Base-by-base conservation (phyloP, 805 yeast species). In the Hanseniaspora lachancei region DNA sequence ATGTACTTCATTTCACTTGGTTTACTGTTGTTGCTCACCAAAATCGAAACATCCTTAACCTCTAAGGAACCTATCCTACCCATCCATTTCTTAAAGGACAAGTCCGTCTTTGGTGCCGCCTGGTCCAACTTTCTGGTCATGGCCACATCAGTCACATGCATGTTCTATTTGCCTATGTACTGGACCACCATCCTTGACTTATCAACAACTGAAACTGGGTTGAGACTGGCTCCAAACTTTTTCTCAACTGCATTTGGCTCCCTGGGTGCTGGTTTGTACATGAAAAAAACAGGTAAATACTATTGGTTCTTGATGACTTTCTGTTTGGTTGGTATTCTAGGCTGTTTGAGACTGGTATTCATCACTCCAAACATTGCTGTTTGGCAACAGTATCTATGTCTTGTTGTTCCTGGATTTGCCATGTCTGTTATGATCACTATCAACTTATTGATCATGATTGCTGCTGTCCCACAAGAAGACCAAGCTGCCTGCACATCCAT, bases 401-500 rank as follows among this genome's bases (percentile, higher is more conserved):
- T 73, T 29, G 58, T 76, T 3, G 67, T 77, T 2, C 79, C 84
- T 2, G 79, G 82, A 1, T 63, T 77, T 57, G 82, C 84, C 0
- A 76, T 76, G 59, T 69, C 86, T 0, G 73, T 78, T 2, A 72
- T 82, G 66, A 72, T 84, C 60, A 83, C 89, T 0, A 79, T 82
- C 13, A 81, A 87, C 0, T 70, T 84, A 47, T 67, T 83, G 23
- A 79, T 88, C 0, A 74, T 82, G 70, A 82, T 84, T 59, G 84
- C 89, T 1, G 80, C 88, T 1, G 89, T 81, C 10, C 87, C 88
- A 2, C 66, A 73, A 40, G 78, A 80, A 57, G 76, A 74, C 60
- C 89, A 83, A 64, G 95, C 96, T 1, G 77, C 88, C 21, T 84
- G 91, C 2, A 89, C 96, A 0, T 86, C 95, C 0, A 85, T 89